These are phyloP conservation scores for Vachellia collinsii DNA, from an alignment of 306 rosid genomes.

Conservation along the genomic window DNA sequence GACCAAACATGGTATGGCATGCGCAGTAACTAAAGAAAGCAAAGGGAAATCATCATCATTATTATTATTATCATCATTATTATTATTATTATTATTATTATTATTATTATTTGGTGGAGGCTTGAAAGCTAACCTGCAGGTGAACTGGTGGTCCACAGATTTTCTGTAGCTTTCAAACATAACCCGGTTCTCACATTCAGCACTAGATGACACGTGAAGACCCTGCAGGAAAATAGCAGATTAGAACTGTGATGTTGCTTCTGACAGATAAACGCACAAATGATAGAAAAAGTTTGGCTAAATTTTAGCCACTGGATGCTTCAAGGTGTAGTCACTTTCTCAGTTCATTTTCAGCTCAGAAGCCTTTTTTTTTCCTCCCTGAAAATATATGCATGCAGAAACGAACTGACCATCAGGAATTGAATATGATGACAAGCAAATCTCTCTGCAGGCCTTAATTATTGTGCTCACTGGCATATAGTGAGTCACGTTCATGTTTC, in stretches of 20 bases:
- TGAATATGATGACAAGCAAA: conserved; percentile 8
- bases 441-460: conserved; percentile 5
- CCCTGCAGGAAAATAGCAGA: background rate
- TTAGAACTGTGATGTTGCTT: background rate
- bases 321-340: conserved; percentile 7
- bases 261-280: background rate
- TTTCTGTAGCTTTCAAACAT: background rate
- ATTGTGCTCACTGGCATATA: background rate
- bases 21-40: background rate
- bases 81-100: too few species aligned
- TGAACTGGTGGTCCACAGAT: background rate
- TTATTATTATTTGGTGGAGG: background rate
- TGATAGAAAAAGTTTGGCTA: background rate
- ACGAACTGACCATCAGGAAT: conserved; percentile 4
- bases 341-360: conserved; percentile 9
- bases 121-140: background rate
- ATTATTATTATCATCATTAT: too few species aligned
- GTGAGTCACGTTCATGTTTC: conserved; percentile 10
- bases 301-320: conserved; percentile 2
- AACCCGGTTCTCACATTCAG: background rate
- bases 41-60: background rate
- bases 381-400: conserved; percentile 1
- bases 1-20: background rate
- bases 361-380: background rate
- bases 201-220: background rate